Evolutionary conservation across 1,284 basidiomycete genomes (phyloP).

Genomic region (Nidula niveotomentosa): DNA sequence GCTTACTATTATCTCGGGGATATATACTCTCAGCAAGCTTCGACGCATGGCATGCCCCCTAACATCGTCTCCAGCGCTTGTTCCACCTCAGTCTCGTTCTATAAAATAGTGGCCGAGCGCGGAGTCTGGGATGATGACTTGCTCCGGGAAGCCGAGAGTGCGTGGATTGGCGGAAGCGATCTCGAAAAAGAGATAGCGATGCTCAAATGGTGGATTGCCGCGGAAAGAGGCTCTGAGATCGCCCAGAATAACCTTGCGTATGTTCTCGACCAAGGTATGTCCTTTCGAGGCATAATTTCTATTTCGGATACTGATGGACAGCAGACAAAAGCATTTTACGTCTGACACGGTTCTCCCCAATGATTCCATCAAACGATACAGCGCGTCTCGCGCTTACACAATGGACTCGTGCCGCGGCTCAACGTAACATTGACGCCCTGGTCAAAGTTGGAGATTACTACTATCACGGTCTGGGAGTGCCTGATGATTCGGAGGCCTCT

Average conservation of each 20-base stretch:
- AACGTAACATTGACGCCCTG: slow-evolving; percentile 92
- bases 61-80: slow-evolving; percentile 69
- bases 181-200: slow-evolving; percentile 72
- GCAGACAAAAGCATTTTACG: slow-evolving; percentile 75
- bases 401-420: slow-evolving; percentile 93
- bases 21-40: slow-evolving; percentile 67
- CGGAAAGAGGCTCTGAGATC: slow-evolving; percentile 89
- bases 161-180: slow-evolving; percentile 75
- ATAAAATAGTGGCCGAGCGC: slow-evolving; percentile 86
- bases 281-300: neutral
- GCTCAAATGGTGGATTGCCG: slow-evolving; percentile 93
- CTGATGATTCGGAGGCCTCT: slow-evolving; percentile 52
- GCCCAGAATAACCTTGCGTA: slow-evolving; percentile 97
- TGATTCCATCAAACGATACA: slow-evolving; percentile 72
- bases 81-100: slow-evolving; percentile 85
- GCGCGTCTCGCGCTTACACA: slow-evolving; percentile 85
- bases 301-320: neutral
- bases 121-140: slow-evolving; percentile 88
- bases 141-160: slow-evolving; percentile 79
- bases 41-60: slow-evolving; percentile 36
- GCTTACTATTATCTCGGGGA: slow-evolving; percentile 90
- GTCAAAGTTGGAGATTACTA: slow-evolving; percentile 98
- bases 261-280: slow-evolving; percentile 83
- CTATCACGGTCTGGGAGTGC: slow-evolving; percentile 83
- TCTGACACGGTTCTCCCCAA: slow-evolving; percentile 66